phyloP scores from a whole-genome alignment of 179 eudicot genomes.

The Patellifolia procumbens region DNA sequence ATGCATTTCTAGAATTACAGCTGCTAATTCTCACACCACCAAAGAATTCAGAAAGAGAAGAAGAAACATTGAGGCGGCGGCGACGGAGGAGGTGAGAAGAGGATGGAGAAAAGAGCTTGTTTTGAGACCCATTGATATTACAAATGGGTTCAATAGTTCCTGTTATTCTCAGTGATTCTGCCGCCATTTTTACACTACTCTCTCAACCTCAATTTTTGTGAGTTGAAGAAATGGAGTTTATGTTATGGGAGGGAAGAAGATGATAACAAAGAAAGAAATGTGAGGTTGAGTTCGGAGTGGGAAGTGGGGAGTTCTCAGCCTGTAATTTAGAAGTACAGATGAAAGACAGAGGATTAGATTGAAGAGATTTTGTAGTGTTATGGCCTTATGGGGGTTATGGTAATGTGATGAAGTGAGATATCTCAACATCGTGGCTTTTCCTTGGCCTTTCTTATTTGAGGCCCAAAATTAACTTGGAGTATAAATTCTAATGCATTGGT shows the following conservation, averaged over 20 bases:
- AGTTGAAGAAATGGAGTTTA: background rate
- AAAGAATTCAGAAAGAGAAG: constrained; percentile 53
- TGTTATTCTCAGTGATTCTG: constrained; percentile 45
- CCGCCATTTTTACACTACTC: constrained; percentile 49
- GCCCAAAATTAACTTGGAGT: background rate
- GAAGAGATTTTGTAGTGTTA: background rate
- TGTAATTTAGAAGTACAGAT: no score
- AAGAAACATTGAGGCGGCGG: constrained; percentile 35
- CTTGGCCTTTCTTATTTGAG: constrained; percentile 15
- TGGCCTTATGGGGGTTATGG: background rate
- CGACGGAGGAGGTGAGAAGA: constrained; percentile 32
- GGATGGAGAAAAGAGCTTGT: constrained; percentile 36
- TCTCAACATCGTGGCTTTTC: constrained; percentile 17
- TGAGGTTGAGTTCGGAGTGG: constrained; percentile 38
- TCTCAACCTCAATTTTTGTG: background rate
- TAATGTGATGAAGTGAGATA: background rate
- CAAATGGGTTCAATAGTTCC: constrained; percentile 44
- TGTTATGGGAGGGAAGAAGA: background rate
- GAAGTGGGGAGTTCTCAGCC: no score
- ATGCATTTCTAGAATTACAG: constrained; percentile 28
- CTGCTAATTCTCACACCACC: constrained; percentile 45
- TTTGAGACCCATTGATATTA: constrained; percentile 44
- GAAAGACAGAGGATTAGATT: no score
- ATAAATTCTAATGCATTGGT: background rate
- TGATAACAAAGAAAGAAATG: background rate